Conservation (phyloP, 2,329 filamentous ascomycete species). For the Sclerotinia sclerotiorum region DNA sequence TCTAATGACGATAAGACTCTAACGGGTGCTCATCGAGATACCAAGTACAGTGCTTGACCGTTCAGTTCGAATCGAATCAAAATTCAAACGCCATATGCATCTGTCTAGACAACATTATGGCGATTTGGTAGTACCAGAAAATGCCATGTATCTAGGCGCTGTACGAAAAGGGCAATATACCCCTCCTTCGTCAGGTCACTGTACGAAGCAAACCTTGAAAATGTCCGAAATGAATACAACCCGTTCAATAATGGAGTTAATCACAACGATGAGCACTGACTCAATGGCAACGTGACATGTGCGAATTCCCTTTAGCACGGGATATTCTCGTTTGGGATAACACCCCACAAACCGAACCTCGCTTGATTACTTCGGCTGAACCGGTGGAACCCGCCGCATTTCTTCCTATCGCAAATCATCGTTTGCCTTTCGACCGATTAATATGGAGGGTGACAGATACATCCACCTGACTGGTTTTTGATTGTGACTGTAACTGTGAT, state of each 20-base stretch:
- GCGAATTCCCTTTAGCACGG: not conserved
- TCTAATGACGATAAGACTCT: not conserved
- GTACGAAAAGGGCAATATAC: not conserved
- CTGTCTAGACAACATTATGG: not conserved
- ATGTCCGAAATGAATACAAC: not conserved
- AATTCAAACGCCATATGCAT: not conserved
- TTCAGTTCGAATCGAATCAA: not conserved
- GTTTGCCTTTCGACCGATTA: constrained; percentile 9
- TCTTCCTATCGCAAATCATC: constrained; percentile 1
- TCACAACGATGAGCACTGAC: constrained; percentile 3
- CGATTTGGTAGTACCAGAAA: not conserved
- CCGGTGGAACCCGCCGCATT: constrained; percentile 4
- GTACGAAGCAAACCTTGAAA: constrained; percentile 11
- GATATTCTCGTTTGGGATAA: constrained; percentile 6
- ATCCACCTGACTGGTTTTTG: constrained; percentile 12
- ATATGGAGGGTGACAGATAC: constrained; percentile 9
- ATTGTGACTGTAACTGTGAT: constrained; percentile 3
- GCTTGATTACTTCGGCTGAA: not conserved
- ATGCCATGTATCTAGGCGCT: not conserved
- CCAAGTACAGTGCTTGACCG: not conserved
- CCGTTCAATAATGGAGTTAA: not conserved
- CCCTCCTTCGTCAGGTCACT: not conserved
- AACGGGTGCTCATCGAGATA: not conserved
- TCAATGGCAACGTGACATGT: constrained; percentile 13
- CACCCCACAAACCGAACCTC: constrained; percentile 12